Evolutionary conservation across 2,329 filamentous ascomycete species (phyloP), one percentile per base, ranked within the genome.

Genomic region (Paecilomyces dactylethromorphus): DNA sequence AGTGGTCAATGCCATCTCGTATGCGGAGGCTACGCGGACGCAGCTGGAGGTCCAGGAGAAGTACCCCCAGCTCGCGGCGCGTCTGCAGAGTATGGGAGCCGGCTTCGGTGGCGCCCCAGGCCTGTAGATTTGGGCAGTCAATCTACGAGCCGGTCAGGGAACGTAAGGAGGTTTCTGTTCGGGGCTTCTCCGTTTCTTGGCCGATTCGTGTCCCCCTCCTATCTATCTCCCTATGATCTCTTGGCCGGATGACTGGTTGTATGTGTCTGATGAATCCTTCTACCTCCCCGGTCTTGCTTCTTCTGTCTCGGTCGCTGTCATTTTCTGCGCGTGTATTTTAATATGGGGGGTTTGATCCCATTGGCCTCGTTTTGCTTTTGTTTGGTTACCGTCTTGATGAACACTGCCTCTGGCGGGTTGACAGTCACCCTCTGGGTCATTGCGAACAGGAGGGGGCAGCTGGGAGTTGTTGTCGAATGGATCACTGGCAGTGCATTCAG

Each of bases 1-100:
- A 80, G 92, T 97, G 63, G 87, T 97, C 66, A 97, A 97, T 71
- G 94, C 94, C 6, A 83, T 99, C 18, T 96, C 91, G 21, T 99
- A 99, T 72, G 94, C 94, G 31, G 94, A 99, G 78, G 94, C 94
- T 21, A 97, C 94, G 45, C 85, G 94, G 70, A 97, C 94, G 63
- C 94, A 99, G 77, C 85, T 99, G 62, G 90, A 96, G 78, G 90
- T 94, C 15, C 89, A 91, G 72, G 88, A 92, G 77, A 91, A 91
- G 77, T 93, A 93, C 72, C 90, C 90, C 49, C 86, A 91, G 74
- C 82, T 94, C 56, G 88, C 89, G 13, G 85, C 83, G 60, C 88
- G 89, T 73, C 81, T 93, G 64, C 82, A 86, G 64, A 81, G 81
- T 57, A 87, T 87, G 79, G 75, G 78, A 31, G 74, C 74, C 35